Conservation (phyloP, 2,329 filamentous ascomycete species). For the Pleoardoris graminearum region DNA sequence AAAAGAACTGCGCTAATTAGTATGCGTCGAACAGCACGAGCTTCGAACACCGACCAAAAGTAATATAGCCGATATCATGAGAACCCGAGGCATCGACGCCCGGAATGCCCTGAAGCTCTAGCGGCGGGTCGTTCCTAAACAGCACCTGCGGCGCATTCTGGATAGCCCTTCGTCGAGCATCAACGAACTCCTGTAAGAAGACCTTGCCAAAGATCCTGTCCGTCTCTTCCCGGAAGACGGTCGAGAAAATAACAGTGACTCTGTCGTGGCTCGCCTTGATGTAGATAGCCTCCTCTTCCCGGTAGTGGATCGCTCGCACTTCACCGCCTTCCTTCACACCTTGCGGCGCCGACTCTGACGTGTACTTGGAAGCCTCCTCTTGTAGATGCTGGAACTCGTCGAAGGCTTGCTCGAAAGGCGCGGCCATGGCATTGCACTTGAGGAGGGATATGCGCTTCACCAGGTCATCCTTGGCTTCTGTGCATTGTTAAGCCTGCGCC, state of each 20-base stretch:
- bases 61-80: slow-evolving; percentile 94
- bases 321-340: slow-evolving; percentile 86
- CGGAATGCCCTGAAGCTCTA: slow-evolving; percentile 85
- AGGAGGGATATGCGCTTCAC: slow-evolving; percentile 85
- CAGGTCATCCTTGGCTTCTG: slow-evolving; percentile 83
- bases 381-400: slow-evolving; percentile 85
- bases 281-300: slow-evolving; percentile 98
- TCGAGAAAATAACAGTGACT: slow-evolving; percentile 99
- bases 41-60: slow-evolving; percentile 71
- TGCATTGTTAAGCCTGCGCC: slow-evolving; percentile 18
- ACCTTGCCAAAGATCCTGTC: slow-evolving; percentile 97
- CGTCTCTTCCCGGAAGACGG: slow-evolving; percentile 96
- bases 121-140: slow-evolving; percentile 90
- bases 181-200: slow-evolving; percentile 98
- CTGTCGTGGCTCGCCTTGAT: slow-evolving; percentile 97
- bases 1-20: slow-evolving; percentile 72
- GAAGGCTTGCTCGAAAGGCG: slow-evolving; percentile 96
- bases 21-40: slow-evolving; percentile 14
- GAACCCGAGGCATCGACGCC: slow-evolving; percentile 74
- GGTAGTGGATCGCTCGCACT: slow-evolving; percentile 96
- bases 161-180: slow-evolving; percentile 89
- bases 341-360: slow-evolving; percentile 89
- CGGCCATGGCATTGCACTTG: slow-evolving; percentile 98
- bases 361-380: slow-evolving; percentile 89
- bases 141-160: slow-evolving; percentile 98